These are phyloP conservation scores for Anthracocystis panici-leucophaei DNA, from an alignment of 1,284 basidiomycete genomes.

Conservation along the genomic window DNA sequence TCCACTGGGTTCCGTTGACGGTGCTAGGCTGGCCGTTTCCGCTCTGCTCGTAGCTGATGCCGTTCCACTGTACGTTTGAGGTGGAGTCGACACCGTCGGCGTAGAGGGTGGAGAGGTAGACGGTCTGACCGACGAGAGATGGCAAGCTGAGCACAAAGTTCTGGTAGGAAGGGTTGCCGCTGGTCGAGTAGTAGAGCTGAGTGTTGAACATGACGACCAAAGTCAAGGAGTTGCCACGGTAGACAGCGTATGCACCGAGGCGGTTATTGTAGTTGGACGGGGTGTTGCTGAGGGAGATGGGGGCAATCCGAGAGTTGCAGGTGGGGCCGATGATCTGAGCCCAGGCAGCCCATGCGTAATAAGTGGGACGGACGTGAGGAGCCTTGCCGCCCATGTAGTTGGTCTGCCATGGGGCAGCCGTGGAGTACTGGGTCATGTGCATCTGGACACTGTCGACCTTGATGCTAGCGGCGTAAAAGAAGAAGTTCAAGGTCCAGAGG, in stretches of 20 bases:
- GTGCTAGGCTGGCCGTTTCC: slow-evolving; percentile 35
- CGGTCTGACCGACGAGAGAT: slow-evolving; percentile 42
- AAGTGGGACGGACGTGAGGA: slow-evolving; percentile 54
- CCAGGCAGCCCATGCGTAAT: slow-evolving; percentile 61
- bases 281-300: slow-evolving; percentile 30
- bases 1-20: slow-evolving; percentile 30
- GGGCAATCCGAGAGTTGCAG: slow-evolving; percentile 47
- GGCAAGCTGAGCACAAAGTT: slow-evolving; percentile 47
- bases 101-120: slow-evolving; percentile 47
- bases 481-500: slow-evolving; percentile 62
- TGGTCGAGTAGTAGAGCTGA: slow-evolving; percentile 28
- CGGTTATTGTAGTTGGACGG: slow-evolving; percentile 46
- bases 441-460: slow-evolving; percentile 58
- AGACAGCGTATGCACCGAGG: slow-evolving; percentile 46
- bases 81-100: slow-evolving; percentile 50
- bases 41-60: slow-evolving; percentile 52
- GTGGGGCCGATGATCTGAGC: slow-evolving; percentile 55
- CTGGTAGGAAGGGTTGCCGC: slow-evolving; percentile 26
- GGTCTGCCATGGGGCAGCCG: slow-evolving; percentile 55
- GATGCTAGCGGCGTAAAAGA: slow-evolving; percentile 58
- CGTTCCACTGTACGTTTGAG: slow-evolving; percentile 55
- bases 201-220: slow-evolving; percentile 58
- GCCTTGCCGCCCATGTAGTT: slow-evolving; percentile 23
- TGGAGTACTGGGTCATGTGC: slow-evolving; percentile 57
- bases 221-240: slow-evolving; percentile 33